Base-by-base conservation (phyloP, 2,329 filamentous ascomycete species). In the Fusarium cyanostomum region DNA sequence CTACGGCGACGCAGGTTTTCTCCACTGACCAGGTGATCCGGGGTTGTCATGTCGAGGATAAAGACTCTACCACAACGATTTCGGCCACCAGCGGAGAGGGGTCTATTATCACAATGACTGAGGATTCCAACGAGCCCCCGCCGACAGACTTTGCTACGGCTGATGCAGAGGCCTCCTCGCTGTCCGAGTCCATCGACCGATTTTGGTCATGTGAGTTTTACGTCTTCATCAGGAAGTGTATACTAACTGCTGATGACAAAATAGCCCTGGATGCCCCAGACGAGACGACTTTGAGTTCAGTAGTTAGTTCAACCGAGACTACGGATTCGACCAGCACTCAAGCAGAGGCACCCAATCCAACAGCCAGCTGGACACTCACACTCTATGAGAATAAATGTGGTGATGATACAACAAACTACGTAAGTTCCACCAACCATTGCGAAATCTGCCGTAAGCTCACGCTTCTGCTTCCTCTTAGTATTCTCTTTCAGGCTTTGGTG, bases 11-110 rank as follows among this genome's bases (percentile, higher is more conserved):
- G 9, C 45, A 33, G 27, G 45, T 55, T 6, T 5, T 55, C 2
- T 16, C 41, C 13, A 55, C 56, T 5, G 48, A 41, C 16, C 18
- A 59, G 16, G 45, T 55, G 12, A 46, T 59, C 3, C 15, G 52
- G 6, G 56, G 56, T 6, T 59, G 56, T 13, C 45, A 54, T 8
- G 39, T 59, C 7, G 56, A 59, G 16, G 51, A 59, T 28, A 16
- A 45, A 1, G 33, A 39, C 5, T 16, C 45, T 18, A 59, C 51
- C 3, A 26, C 9, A 31, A 51, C 45, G 9, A 18, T 43, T n/a
- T 15, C 39, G 6, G 27, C 42, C 12, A 48, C 41, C 3, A 35
- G 27, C 28, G 26, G 18, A 12, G 18, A 37, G 1, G 46, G 13
- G 8, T 11, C 24, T 16, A 16, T 57, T 7, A 27, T 57, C 13